These are phyloP conservation scores for Lagenaria siceraria DNA, from an alignment of 306 rosid species.

Conservation along the genomic window DNA sequence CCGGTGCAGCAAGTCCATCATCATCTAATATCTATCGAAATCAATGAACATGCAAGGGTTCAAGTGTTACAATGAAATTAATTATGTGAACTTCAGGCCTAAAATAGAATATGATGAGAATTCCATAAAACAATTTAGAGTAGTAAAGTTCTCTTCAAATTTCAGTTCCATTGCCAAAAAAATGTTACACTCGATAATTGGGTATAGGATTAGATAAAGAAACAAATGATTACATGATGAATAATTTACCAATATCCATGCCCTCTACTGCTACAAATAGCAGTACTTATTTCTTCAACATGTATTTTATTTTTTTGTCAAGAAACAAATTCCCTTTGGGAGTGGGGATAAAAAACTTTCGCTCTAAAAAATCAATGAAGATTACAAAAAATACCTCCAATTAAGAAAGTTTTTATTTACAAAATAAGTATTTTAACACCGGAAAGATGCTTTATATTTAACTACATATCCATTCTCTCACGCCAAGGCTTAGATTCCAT, in stretches of 20 bases:
- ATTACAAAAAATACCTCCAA: too few relatives aligned
- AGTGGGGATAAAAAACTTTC: too few relatives aligned
- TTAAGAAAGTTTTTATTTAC: too few relatives aligned
- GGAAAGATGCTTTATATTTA: background rate
- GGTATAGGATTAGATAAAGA: background rate
- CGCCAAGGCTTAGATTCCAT: background rate
- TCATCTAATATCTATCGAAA: constrained; percentile 60
- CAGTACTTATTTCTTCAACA: too few relatives aligned
- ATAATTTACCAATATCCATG: too few relatives aligned
- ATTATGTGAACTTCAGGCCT: background rate
- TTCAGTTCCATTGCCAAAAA: background rate
- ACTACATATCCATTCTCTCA: background rate
- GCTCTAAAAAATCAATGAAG: too few relatives aligned
- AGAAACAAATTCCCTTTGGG: too few relatives aligned
- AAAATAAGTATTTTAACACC: background rate
- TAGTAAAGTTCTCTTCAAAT: background rate
- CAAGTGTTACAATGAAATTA: background rate
- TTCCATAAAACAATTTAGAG: background rate
- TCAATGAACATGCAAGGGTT: background rate
- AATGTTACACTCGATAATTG: background rate
- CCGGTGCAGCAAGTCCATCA: constrained; percentile 92
- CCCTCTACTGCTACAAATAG: too few relatives aligned
- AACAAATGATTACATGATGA: background rate
- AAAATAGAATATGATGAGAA: background rate
- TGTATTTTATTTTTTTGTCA: too few relatives aligned